Conservation (phyloP, 345 rosid species). For the Clausena lansium region DNA sequence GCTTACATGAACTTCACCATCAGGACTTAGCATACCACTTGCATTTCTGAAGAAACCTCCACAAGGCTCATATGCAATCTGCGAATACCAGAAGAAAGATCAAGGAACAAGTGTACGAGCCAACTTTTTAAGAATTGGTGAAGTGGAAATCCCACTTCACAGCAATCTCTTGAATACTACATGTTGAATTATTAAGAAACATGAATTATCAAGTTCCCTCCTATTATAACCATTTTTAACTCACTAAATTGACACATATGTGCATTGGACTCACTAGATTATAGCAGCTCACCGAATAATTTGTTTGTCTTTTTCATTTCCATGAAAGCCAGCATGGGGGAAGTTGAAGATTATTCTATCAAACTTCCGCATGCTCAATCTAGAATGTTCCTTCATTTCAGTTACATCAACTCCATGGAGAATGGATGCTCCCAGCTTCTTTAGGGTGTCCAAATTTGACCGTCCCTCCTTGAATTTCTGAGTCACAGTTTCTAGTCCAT, state of each 20-base stretch:
- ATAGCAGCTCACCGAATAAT: slow-evolving; percentile 31
- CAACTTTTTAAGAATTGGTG: too few relatives aligned
- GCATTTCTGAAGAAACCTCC: slow-evolving; percentile 46
- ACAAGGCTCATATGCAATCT: slow-evolving; percentile 53
- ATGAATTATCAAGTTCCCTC: too few relatives aligned
- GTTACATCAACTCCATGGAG: slow-evolving; percentile 57
- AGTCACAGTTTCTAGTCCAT: slow-evolving; percentile 32
- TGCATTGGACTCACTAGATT: too few relatives aligned
- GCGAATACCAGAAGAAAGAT: slow-evolving; percentile 4
- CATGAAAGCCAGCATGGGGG: slow-evolving; percentile 65
- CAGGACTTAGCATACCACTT: slow-evolving; percentile 34
- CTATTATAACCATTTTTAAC: too few relatives aligned
- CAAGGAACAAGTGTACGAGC: not conserved
- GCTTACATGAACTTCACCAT: slow-evolving; percentile 35
- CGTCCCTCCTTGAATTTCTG: slow-evolving; percentile 43
- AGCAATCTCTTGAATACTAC: too few relatives aligned
- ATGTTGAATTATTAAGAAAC: too few relatives aligned
- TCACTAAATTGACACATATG: too few relatives aligned
- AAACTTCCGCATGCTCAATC: slow-evolving; percentile 37
- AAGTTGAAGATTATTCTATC: slow-evolving; percentile 56
- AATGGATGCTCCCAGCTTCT: slow-evolving; percentile 38
- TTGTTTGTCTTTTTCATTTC: slow-evolving; percentile 32
- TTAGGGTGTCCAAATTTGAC: slow-evolving; percentile 36
- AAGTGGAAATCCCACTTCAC: not conserved
- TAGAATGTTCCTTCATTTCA: slow-evolving; percentile 29